Evolutionary conservation across 2,329 filamentous ascomycete species (phyloP), one percentile per base, ranked within the genome.

Genomic region (Fusarium sterilihyphosum): DNA sequence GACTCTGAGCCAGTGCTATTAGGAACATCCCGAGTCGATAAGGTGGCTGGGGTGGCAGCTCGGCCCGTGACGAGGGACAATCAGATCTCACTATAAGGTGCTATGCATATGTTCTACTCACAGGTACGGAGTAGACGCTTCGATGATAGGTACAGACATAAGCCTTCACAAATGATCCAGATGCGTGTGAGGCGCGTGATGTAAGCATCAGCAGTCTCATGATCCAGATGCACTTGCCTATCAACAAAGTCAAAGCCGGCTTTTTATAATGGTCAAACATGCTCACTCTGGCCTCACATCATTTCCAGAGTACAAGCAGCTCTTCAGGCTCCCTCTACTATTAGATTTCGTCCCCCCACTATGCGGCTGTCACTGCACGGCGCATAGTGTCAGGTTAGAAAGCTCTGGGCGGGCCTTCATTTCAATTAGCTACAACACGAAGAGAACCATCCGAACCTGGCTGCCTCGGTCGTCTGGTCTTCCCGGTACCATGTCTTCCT

Each of bases 321-420:
- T 22, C 41, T 47, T 49, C 22, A 56, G 31, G 35, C 35, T 59
- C 40, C 24, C 22, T 47, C 58, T 63, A 59, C 61, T 58, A 66
- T 73, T 73, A 74, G 74, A 44, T 40, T 70, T 67, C 47, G 20
- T 18, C 69, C 67, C 70, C 70, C 77, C 75, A 73, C 75, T 66
- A 47, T 58, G 65, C 64, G 57, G 73, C 65, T 78, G 73, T 78
- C 76, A 76, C 73, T 76, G 49, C 73, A 57, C 62, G 73, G 71
- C 57, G 44, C 62, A 56, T 69, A 68, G 65, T 61, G 61, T 66
- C 76, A 62, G 66, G 66, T 74, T 76, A 70, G 62, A 41, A 61
- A 43, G 63, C 65, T 63, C 54, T 61, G 54, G 58, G 60, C 60
- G 35, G 52, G 52, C 29, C 54, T 53, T 70, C 49, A 47, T 57